Evolutionary conservation across 768 basidiomycete species (phyloP).

Genomic region (Scleroderma citrinum): DNA sequence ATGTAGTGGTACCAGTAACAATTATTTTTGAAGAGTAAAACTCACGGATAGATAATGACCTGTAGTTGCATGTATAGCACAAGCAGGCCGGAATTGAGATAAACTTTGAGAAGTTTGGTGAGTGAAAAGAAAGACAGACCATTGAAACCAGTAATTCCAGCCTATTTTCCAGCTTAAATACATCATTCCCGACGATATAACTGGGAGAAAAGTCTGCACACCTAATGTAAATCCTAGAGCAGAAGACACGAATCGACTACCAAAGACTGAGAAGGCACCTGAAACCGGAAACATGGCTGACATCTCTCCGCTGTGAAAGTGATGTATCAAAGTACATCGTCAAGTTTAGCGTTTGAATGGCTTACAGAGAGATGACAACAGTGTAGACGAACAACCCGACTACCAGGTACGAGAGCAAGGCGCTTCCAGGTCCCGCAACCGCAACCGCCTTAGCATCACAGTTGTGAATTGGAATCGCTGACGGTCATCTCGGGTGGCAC

Average conservation of each 20-base stretch:
- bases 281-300: slow-evolving; percentile 57
- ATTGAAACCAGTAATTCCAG: slow-evolving; percentile 57
- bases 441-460: slow-evolving; percentile 37
- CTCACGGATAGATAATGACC: slow-evolving; percentile 37
- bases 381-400: slow-evolving; percentile 56
- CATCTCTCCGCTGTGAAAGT: slow-evolving; percentile 52
- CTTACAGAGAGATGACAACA: slow-evolving; percentile 54
- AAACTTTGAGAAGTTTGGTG: slow-evolving; percentile 3
- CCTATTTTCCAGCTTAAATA: slow-evolving; percentile 20
- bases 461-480: neutral
- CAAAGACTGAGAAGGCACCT: slow-evolving; percentile 55
- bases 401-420: slow-evolving; percentile 54
- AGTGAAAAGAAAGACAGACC: slow-evolving; percentile 23
- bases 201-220: slow-evolving; percentile 7
- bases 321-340: neutral
- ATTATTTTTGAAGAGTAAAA: neutral
- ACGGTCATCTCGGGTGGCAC: slow-evolving; percentile 4
- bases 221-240: slow-evolving; percentile 56
- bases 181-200: neutral
- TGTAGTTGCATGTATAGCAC: slow-evolving; percentile 8
- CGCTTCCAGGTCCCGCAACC: slow-evolving; percentile 54
- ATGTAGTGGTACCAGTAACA: neutral
- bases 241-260: slow-evolving; percentile 52
- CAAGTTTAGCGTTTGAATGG: neutral
- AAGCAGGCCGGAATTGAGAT: neutral